A percentile compares a stretch with the other conserved stretches of the same genome.
These are phyloP conservation scores for Penicillium fimorum DNA, from an alignment of 495 filamentous ascomycete species.

Conservation along the genomic window DNA sequence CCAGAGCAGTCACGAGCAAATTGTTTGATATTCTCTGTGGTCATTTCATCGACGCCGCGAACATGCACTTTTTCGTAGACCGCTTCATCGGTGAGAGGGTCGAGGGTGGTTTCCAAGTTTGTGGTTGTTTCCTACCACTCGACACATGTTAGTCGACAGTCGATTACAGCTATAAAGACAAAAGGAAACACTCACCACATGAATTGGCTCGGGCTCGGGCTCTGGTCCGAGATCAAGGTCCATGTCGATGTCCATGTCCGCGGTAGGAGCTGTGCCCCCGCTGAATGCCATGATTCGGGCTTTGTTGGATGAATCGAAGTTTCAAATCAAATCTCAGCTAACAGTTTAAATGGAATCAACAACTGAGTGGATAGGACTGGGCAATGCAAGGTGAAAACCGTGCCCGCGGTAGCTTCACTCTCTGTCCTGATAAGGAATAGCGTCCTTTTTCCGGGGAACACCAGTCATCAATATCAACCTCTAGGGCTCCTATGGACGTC, in stretches of 20 bases:
- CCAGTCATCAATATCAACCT: background rate
- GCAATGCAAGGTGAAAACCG: constrained; percentile 8
- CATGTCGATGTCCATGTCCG: constrained; percentile 75
- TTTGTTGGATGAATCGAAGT: constrained; percentile 15
- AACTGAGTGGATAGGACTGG: background rate
- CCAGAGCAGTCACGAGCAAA: constrained; percentile 67
- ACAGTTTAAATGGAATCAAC: background rate
- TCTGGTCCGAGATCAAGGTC: constrained; percentile 62
- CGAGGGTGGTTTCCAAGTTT: constrained; percentile 22
- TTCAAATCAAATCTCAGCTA: background rate
- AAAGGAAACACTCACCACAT: constrained; percentile 29
- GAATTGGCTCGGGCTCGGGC: constrained; percentile 43
- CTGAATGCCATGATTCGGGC: constrained; percentile 15
- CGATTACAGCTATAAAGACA: background rate
- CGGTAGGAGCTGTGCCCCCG: constrained; percentile 11
- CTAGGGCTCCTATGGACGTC: background rate
- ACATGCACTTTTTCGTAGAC: constrained; percentile 70
- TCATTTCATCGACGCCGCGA: constrained; percentile 77
- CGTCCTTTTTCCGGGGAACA: constrained; percentile 11
- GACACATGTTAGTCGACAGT: background rate
- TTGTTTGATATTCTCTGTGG: constrained; percentile 68
- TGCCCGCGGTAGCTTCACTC: constrained; percentile 8
- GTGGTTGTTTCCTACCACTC: constrained; percentile 25
- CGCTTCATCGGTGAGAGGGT: constrained; percentile 34
- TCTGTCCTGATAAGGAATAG: constrained; percentile 8